A percentile compares a stretch with the other conserved stretches of the same genome.
Evolutionary conservation across 2,329 filamentous ascomycete genomes (phyloP).

Genomic region (Seiridium cupressi): DNA sequence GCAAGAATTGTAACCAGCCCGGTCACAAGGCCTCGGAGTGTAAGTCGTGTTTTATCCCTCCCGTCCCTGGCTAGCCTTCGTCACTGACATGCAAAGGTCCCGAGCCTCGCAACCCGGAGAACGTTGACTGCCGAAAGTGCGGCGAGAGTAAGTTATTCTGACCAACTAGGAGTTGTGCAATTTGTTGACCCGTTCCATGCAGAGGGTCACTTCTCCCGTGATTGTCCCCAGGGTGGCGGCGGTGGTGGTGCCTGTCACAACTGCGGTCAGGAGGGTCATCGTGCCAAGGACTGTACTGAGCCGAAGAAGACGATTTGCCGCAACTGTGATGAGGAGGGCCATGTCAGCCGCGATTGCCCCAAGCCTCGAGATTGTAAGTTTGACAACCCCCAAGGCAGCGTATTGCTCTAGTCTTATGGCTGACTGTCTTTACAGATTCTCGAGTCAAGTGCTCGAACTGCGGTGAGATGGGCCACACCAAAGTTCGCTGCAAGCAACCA

Average conservation of each 20-base stretch:
- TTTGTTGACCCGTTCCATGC: not conserved
- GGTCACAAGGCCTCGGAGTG: constrained; percentile 52
- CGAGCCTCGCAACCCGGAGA: constrained; percentile 60
- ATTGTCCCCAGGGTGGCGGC: constrained; percentile 62
- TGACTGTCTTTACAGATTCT: constrained; percentile 30
- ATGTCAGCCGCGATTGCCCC: constrained; percentile 62
- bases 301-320: constrained; percentile 53
- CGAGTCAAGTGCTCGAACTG: constrained; percentile 61
- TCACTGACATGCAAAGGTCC: constrained; percentile 29
- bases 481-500: constrained; percentile 35
- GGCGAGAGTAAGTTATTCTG: constrained; percentile 48
- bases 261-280: constrained; percentile 63
- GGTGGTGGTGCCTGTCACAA: constrained; percentile 56
- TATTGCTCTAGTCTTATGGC: constrained; percentile 13
- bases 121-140: constrained; percentile 66
- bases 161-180: too few species aligned
- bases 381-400: not conserved
- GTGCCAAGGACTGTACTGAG: constrained; percentile 48
- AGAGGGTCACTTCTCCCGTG: constrained; percentile 62
- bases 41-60: constrained; percentile 25
- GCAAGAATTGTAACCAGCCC: constrained; percentile 64
- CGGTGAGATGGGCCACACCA: constrained; percentile 43
- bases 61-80: constrained; percentile 3
- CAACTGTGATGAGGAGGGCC: constrained; percentile 59
- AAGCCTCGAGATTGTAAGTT: constrained; percentile 48